Conservation (phyloP, 176 grass and related monocot genomes). For the Lolium perenne region DNA sequence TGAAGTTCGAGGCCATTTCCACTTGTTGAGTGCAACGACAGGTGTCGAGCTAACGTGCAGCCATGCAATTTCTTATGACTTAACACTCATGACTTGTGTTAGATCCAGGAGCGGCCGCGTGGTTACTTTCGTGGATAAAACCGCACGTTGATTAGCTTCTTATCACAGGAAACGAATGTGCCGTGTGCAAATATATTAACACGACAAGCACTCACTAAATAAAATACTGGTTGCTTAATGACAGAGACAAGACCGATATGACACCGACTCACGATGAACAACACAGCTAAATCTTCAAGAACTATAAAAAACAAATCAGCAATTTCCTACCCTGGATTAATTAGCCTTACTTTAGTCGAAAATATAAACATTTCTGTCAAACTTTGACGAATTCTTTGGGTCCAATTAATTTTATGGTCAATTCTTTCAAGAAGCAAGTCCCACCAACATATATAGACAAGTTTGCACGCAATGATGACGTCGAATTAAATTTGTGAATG, state of each 20-base stretch:
- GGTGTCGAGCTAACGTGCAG: neutral
- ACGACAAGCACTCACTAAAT: neutral
- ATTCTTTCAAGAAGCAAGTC: neutral
- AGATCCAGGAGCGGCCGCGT: neutral
- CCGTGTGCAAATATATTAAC: neutral
- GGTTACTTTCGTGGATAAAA: neutral
- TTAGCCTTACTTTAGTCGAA: neutral
- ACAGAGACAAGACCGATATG: neutral
- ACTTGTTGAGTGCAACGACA: neutral
- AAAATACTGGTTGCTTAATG: neutral
- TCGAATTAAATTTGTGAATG: neutral
- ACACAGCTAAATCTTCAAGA: neutral
- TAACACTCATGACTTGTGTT: neutral
- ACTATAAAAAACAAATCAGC: neutral
- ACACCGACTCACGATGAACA: neutral
- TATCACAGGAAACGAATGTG: neutral
- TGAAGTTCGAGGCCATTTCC: neutral
- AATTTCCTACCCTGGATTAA: neutral
- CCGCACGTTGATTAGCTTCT: neutral
- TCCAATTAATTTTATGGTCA: neutral
- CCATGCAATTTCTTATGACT: neutral
- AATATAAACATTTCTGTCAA: neutral
- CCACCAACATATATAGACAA: neutral
- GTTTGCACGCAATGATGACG: conserved; percentile 8
- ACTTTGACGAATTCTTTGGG: neutral